Evolutionary conservation across 495 filamentous ascomycete species (phyloP).

Genomic region (Hypoxylon lienhwacheense): DNA sequence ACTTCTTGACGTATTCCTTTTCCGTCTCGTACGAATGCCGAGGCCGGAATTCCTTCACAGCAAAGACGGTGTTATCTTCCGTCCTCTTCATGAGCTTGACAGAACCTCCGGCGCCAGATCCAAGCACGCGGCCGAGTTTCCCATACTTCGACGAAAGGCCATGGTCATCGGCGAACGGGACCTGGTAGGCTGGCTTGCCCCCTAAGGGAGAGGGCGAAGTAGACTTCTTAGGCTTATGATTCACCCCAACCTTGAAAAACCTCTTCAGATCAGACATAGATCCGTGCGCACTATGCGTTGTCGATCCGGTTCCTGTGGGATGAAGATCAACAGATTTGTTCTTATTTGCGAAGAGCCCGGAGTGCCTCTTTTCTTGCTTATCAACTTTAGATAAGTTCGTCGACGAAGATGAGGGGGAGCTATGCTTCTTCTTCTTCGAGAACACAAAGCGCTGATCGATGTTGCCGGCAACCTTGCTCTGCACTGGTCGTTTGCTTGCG

Average conservation of each 20-base stretch:
- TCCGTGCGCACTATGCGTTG: constrained; percentile 65
- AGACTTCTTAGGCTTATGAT: constrained; percentile 66
- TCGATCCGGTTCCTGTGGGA: constrained; percentile 47
- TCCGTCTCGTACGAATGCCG: constrained; percentile 91
- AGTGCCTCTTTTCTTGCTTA: constrained; percentile 53
- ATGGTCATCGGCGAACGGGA: constrained; percentile 94
- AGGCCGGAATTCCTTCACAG: constrained; percentile 94
- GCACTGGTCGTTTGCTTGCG: constrained; percentile 74
- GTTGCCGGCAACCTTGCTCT: constrained; percentile 63
- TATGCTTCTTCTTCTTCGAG: constrained; percentile 52
- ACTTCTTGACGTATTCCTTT: constrained; percentile 96
- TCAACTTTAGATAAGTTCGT: constrained; percentile 43
- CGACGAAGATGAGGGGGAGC: constrained; percentile 49
- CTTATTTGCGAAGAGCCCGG: constrained; percentile 40
- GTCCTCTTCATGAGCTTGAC: constrained; percentile 92
- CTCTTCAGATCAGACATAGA: constrained; percentile 95
- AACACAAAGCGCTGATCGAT: constrained; percentile 90
- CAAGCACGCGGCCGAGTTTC: constrained; percentile 89
- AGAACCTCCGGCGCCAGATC: constrained; percentile 92
- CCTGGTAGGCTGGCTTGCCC: constrained; percentile 59
- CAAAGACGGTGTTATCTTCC: constrained; percentile 88
- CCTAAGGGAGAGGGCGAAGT: constrained; percentile 61
- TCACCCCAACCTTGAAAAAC: constrained; percentile 75
- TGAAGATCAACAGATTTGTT: constrained; percentile 39
- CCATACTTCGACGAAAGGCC: constrained; percentile 90